Evolutionary conservation across 23 red algal species (phyloP).

Genomic region (Agarophyton chilense): DNA sequence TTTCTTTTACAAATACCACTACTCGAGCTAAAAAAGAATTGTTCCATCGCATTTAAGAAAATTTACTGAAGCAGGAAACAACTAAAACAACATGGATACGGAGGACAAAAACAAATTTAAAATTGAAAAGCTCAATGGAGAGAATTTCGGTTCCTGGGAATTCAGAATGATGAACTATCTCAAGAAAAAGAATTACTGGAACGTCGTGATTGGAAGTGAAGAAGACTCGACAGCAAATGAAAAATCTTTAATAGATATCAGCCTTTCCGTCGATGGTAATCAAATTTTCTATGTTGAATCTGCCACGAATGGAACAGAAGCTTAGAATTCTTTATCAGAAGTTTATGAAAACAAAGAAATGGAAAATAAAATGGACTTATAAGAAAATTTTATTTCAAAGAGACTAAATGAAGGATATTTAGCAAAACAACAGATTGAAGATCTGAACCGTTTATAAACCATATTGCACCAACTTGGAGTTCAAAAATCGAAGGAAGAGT

Average conservation of each 20-base stretch:
- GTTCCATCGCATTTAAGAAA: no score
- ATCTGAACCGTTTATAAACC: neutral
- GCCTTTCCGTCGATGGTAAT: neutral
- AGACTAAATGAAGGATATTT: neutral
- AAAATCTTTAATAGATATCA: neutral
- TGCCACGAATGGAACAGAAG: neutral
- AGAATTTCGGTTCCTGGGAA: slow-evolving; percentile 5
- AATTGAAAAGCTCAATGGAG: slow-evolving; percentile 19
- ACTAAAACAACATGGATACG: no score
- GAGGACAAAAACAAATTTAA: neutral
- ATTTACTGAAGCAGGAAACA: no score
- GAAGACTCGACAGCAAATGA: neutral
- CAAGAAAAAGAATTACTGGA: neutral
- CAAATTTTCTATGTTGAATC: neutral
- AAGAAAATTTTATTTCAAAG: neutral
- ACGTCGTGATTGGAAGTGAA: neutral
- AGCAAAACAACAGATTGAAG: neutral
- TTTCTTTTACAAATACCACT: no score
- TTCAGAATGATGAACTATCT: neutral
- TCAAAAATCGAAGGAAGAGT: neutral
- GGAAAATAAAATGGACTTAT: neutral
- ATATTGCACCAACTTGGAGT: neutral
- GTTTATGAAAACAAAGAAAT: neutral
- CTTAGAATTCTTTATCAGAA: neutral
- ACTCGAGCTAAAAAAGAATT: no score